Percentiles rank a stretch among this genome's conserved stretches.
phyloP scores from a whole-genome alignment of 352 stramenopile genomes.

The Phytopythium delawarense region DNA sequence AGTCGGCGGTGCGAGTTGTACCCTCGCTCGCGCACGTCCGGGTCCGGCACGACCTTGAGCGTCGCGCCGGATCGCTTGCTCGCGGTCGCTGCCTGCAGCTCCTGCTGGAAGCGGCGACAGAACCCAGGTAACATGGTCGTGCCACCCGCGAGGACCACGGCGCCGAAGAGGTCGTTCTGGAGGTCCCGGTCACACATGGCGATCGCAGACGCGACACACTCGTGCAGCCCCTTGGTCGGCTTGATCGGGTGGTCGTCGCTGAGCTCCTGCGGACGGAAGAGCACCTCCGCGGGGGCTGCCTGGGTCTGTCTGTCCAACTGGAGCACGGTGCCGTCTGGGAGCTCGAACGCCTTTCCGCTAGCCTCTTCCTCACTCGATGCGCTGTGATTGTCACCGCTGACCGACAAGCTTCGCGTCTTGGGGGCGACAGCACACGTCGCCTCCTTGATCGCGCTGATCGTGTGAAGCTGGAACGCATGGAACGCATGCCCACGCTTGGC shows the following conservation, averaged over 20 bases:
- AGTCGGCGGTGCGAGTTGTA: conserved; percentile 87
- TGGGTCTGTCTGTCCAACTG: conserved; percentile 80
- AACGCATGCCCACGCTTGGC: conserved; percentile 65
- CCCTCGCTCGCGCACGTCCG: conserved; percentile 65
- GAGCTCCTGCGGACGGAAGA: conserved; percentile 86
- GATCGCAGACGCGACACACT: conserved; percentile 76
- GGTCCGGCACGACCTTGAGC: conserved; percentile 76
- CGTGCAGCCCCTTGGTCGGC: conserved; percentile 77
- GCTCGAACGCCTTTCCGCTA: conserved; percentile 66
- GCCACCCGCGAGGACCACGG: conserved; percentile 79
- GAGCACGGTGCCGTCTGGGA: conserved; percentile 84
- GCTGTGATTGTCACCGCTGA: conserved; percentile 4
- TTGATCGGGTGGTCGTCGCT: conserved; percentile 90
- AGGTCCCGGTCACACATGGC: conserved; percentile 84
- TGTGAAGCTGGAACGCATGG: conserved; percentile 62
- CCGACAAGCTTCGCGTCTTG: conserved; percentile 3
- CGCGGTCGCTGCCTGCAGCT: conserved; percentile 35
- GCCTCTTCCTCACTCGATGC: conserved; percentile 10
- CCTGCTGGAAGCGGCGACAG: conserved; percentile 75
- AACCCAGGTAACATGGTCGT: conserved; percentile 83
- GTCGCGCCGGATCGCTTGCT: conserved; percentile 10
- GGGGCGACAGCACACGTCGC: conserved; percentile 34
- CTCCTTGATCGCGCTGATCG: conserved; percentile 88
- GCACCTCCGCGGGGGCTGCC: conserved; percentile 56
- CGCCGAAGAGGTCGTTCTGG: conserved; percentile 67